Evolutionary conservation across 495 filamentous ascomycete genomes (phyloP).

Genomic region (Penicillium angulare): DNA sequence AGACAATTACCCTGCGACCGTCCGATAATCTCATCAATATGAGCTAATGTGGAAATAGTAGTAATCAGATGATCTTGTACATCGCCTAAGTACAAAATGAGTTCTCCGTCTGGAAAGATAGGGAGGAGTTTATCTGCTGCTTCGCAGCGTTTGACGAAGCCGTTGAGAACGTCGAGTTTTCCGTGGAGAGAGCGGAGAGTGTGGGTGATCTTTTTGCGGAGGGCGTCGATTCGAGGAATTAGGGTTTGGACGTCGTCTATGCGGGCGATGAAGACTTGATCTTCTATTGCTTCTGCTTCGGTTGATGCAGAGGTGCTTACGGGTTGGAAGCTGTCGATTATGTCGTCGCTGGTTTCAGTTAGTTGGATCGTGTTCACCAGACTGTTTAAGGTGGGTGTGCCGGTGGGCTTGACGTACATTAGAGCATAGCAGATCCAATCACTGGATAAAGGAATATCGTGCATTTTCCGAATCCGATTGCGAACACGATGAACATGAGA

Average conservation of each 20-base stretch:
- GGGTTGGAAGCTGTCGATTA: slow-evolving; percentile 88
- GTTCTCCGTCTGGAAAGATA: slow-evolving; percentile 83
- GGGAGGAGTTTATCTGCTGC: slow-evolving; percentile 65
- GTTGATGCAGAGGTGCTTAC: slow-evolving; percentile 71
- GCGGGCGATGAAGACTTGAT: slow-evolving; percentile 82
- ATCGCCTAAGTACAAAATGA: slow-evolving; percentile 87
- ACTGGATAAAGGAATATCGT: slow-evolving; percentile 80
- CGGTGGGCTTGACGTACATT: slow-evolving; percentile 57
- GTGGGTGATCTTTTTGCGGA: slow-evolving; percentile 88
- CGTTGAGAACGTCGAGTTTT: slow-evolving; percentile 91
- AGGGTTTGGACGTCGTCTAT: slow-evolving; percentile 77
- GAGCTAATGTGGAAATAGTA: slow-evolving; percentile 82
- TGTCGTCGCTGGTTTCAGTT: slow-evolving; percentile 68
- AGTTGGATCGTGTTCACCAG: neutral
- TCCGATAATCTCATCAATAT: slow-evolving; percentile 92
- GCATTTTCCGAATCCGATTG: slow-evolving; percentile 76
- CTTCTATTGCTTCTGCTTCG: slow-evolving; percentile 87
- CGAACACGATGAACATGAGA: slow-evolving; percentile 76
- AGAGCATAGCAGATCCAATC: slow-evolving; percentile 98
- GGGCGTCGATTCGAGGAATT: slow-evolving; percentile 75
- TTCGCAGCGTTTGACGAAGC: slow-evolving; percentile 96
- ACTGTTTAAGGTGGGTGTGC: neutral
- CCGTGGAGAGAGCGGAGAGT: slow-evolving; percentile 82
- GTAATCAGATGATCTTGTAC: slow-evolving; percentile 98
- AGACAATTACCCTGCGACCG: slow-evolving; percentile 88